Percentiles rank a stretch among this genome's conserved stretches.
Conservation (phyloP, 306 rosid genomes). For the Lathyrus sativus region DNA sequence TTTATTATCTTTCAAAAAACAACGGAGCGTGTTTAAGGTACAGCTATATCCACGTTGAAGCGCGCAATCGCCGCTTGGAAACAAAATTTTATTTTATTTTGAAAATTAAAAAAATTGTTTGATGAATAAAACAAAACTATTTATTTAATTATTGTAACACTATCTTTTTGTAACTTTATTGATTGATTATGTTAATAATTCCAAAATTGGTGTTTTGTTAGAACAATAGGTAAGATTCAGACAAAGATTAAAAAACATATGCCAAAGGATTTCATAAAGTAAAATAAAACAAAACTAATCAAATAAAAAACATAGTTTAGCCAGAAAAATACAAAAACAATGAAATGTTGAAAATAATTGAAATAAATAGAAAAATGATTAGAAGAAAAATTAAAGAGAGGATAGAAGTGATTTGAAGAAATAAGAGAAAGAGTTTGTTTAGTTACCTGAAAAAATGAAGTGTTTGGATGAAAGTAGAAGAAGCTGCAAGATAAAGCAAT, state of each 20-base stretch:
- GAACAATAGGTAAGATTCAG: background rate
- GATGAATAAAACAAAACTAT: conserved; percentile 6
- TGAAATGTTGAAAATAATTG: background rate
- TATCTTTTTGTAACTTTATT: background rate
- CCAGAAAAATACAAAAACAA: background rate
- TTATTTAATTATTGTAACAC: background rate
- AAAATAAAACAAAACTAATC: background rate
- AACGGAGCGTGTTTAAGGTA: conserved; percentile 42
- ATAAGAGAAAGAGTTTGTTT: conserved; percentile 5
- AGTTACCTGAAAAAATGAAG: conserved; percentile 23
- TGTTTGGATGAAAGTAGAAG: background rate
- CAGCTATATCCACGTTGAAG: conserved; percentile 47
- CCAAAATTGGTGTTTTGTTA: background rate
- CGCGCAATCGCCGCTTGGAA: conserved; percentile 22
- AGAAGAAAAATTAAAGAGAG: background rate
- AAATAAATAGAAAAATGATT: background rate
- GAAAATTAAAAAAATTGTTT: background rate
- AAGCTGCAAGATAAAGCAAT: conserved; percentile 6
- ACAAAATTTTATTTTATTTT: background rate
- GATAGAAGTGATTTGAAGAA: background rate
- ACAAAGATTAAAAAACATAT: background rate
- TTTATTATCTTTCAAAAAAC: background rate
- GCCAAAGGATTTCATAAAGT: background rate
- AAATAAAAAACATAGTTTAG: background rate
- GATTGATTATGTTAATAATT: background rate